Evolutionary conservation across 2,329 filamentous ascomycete genomes (phyloP).

Genomic region (Magnaporthiopsis rhizophila): DNA sequence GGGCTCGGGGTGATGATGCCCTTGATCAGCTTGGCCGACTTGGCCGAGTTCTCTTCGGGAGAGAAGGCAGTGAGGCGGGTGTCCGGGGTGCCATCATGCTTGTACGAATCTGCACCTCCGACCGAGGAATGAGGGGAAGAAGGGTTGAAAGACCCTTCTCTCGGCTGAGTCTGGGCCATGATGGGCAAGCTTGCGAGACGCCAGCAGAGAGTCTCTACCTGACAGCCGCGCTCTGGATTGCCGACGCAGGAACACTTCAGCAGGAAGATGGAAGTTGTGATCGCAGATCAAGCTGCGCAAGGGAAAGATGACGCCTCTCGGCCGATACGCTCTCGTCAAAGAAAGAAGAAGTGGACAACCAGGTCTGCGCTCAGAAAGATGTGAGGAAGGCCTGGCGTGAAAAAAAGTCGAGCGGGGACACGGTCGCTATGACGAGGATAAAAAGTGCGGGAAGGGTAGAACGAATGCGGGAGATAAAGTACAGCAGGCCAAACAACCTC

Average conservation of each 20-base stretch:
- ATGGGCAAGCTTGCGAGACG: slow-evolving; percentile 5
- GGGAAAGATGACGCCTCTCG: not conserved
- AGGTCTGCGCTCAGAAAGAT: not conserved
- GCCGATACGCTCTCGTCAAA: not conserved
- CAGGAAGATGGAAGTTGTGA: not conserved
- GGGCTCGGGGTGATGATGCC: slow-evolving; percentile 20
- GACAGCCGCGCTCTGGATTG: not conserved
- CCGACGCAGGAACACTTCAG: not conserved
- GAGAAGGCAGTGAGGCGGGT: slow-evolving; percentile 58
- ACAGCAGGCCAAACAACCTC: not conserved
- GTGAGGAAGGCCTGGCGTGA: not conserved
- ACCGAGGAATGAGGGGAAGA: slow-evolving; percentile 44
- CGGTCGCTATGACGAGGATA: not conserved
- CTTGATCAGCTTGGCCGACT: slow-evolving; percentile 30
- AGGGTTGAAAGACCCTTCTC: slow-evolving; percentile 33
- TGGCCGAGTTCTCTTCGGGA: slow-evolving; percentile 44
- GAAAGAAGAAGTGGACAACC: not conserved
- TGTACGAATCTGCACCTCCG: slow-evolving; percentile 46
- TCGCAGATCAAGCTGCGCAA: too few relatives aligned
- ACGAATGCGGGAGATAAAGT: slow-evolving; percentile 2
- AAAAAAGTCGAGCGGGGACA: not conserved
- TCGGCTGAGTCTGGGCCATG: slow-evolving; percentile 29
- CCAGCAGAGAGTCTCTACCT: not conserved
- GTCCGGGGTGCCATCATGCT: slow-evolving; percentile 50
- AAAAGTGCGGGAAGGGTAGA: not conserved